Base-by-base conservation (phyloP, 129 eudicot genomes). In the Pittosporum tobira region DNA sequence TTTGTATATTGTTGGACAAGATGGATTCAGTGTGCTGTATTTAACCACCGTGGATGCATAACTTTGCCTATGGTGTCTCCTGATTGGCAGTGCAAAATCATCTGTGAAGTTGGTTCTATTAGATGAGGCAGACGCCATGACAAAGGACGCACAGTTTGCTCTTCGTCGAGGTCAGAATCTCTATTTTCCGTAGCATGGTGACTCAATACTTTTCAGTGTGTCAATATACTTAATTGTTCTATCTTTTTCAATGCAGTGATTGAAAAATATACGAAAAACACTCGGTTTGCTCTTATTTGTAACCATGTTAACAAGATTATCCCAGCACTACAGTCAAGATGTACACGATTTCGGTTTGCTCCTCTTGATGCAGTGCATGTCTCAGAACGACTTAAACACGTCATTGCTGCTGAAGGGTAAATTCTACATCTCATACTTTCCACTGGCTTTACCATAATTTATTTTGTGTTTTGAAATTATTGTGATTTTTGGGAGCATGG, bases 111-210 rank as follows among this genome's bases (percentile, higher is more conserved):
- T 91, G 72, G 94, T 91, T 18, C 79, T 91, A 43, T 74, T 91
- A 84, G 98, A 91, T 62, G 98, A 91, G 73, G 80, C 94, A 36
- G 98, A 91, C 77, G 99, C 99, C 60, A 91, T 91, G 99, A 91
- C 99, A 30, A 91, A 91, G 75, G 99, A 91, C 74, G 99, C 96
- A 40, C 99, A 91, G 55, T 91, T 91, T 77, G 99, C 99, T 74
- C 87, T 91, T 23, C 96, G 94, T 30, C 80, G 99, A 77, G 99
- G 99, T 83, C 77, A 75, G 73, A 54, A 36, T 22, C 27, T 13
- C 8, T 19, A 11, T 31, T 25, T 24, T 51, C 23, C 31, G 14
- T 26, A 30, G 26, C 27, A 16, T 11, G 2, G 10, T 27, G 42
- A 51, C 45, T 7, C 30, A 8, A 65, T 53, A 14, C 23, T 16